Evolutionary conservation across 2,329 filamentous ascomycete genomes (phyloP).

Genomic region (Shiraia sp.): DNA sequence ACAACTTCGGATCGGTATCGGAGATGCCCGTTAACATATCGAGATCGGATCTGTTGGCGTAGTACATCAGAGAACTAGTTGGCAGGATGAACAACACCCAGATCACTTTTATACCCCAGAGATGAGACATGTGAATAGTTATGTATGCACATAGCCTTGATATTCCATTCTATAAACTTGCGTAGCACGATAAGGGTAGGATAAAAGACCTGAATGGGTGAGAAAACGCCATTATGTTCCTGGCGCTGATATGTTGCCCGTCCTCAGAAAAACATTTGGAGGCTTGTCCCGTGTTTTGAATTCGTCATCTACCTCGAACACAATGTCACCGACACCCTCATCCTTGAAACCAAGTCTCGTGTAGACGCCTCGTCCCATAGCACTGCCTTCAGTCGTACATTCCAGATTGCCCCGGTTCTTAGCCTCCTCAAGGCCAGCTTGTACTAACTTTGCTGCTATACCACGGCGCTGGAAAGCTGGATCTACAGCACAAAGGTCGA

Average conservation of each 20-base stretch:
- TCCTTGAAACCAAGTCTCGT: slow-evolving; percentile 37
- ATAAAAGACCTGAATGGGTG: background rate
- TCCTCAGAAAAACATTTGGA: slow-evolving; percentile 42
- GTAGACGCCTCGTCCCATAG: slow-evolving; percentile 42
- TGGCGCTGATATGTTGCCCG: slow-evolving; percentile 13
- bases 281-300: slow-evolving; percentile 36
- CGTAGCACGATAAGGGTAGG: too few species aligned
- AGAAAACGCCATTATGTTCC: background rate
- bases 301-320: slow-evolving; percentile 39
- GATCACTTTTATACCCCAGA: background rate
- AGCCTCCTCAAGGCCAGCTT: slow-evolving; percentile 40
- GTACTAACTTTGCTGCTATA: slow-evolving; percentile 40
- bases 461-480: slow-evolving; percentile 56
- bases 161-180: too few species aligned
- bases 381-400: slow-evolving; percentile 42
- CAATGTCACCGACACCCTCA: slow-evolving; percentile 34
- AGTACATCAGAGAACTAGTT: too few species aligned
- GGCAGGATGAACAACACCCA: too few species aligned
- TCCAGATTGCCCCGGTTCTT: slow-evolving; percentile 39
- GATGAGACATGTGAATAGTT: too few species aligned
- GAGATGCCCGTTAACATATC: slow-evolving; percentile 14
- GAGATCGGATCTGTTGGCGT: background rate
- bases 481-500: slow-evolving; percentile 54
- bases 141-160: too few species aligned
- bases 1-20: slow-evolving; percentile 6